Evolutionary conservation across 352 stramenopile genomes (phyloP).

Genomic region (Thraustochytrium striatum): DNA sequence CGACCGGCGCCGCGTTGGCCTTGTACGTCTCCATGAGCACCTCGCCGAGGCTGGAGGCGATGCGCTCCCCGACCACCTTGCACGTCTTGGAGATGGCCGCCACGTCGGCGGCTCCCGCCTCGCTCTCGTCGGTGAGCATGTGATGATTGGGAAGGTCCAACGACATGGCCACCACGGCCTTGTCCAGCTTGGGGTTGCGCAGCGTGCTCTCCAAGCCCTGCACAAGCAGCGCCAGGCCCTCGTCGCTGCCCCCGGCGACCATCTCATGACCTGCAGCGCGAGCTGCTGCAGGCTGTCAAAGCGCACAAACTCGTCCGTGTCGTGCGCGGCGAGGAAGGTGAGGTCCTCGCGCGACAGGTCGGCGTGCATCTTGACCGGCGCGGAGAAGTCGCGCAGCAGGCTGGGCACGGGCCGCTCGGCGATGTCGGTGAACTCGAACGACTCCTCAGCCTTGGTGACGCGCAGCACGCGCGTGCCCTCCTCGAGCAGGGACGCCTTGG

Average conservation of each 20-base stretch:
- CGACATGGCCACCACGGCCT: constrained; percentile 55
- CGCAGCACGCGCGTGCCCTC: constrained; percentile 64
- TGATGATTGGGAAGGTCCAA: constrained; percentile 52
- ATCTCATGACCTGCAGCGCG: constrained; percentile 46
- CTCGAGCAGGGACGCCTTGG: constrained; percentile 53
- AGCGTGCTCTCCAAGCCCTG: constrained; percentile 16
- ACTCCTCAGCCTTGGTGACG: constrained; percentile 63
- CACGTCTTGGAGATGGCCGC: constrained; percentile 35
- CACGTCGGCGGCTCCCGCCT: constrained; percentile 26
- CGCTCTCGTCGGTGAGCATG: constrained; percentile 53
- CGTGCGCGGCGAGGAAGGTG: constrained; percentile 66
- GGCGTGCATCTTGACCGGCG: constrained; percentile 60
- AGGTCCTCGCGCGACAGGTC: neutral
- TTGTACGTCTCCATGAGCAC: constrained; percentile 57
- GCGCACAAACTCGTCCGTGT: constrained; percentile 77
- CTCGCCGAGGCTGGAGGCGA: constrained; percentile 53
- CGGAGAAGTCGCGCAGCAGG: constrained; percentile 68
- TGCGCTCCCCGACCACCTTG: neutral
- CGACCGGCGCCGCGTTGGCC: constrained; percentile 48
- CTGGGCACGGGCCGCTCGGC: constrained; percentile 59
- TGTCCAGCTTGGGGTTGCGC: constrained; percentile 49
- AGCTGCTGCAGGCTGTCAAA: constrained; percentile 71
- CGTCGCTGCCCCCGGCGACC: neutral
- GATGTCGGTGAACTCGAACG: neutral
- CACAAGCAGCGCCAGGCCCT: neutral